phyloP scores from a whole-genome alignment of 73 alveolate species.

The Blepharisma japonicum region DNA sequence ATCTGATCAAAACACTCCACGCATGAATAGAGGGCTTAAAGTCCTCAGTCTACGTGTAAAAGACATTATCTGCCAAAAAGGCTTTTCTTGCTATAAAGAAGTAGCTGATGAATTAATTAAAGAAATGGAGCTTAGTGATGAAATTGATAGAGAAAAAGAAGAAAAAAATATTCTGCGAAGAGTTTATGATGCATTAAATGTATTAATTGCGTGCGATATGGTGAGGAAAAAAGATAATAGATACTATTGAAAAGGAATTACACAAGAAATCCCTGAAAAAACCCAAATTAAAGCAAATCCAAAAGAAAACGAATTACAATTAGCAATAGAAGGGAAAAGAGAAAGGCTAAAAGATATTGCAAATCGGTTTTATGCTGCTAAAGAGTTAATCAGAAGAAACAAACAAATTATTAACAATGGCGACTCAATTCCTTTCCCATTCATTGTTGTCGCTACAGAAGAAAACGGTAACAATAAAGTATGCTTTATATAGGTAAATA shows the following conservation, averaged over 20 bases:
- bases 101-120: constrained; percentile 59
- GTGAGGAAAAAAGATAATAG: constrained; percentile 48
- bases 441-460: constrained; percentile 4
- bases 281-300: not conserved
- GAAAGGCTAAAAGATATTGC: constrained; percentile 1
- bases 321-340: not conserved
- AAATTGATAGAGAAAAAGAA: constrained; percentile 41
- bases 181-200: constrained; percentile 73
- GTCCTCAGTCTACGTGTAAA: constrained; percentile 47
- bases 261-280: constrained; percentile 1
- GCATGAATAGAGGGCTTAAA: constrained; percentile 50
- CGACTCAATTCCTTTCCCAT: constrained; percentile 17
- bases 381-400: not conserved
- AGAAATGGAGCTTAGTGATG: constrained; percentile 33
- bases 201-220: constrained; percentile 60
- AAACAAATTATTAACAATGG: not conserved
- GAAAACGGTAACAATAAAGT: constrained; percentile 5
- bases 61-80: constrained; percentile 39
- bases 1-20: constrained; percentile 12
- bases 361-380: not conserved
- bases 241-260: constrained; percentile 1
- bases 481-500: not conserved
- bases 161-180: constrained; percentile 69
- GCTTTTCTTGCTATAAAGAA: constrained; percentile 50
- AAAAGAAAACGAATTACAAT: not conserved